Conservation (phyloP, 371 early-diverging fungal genomes). For the Syncephalis fuscata region DNA sequence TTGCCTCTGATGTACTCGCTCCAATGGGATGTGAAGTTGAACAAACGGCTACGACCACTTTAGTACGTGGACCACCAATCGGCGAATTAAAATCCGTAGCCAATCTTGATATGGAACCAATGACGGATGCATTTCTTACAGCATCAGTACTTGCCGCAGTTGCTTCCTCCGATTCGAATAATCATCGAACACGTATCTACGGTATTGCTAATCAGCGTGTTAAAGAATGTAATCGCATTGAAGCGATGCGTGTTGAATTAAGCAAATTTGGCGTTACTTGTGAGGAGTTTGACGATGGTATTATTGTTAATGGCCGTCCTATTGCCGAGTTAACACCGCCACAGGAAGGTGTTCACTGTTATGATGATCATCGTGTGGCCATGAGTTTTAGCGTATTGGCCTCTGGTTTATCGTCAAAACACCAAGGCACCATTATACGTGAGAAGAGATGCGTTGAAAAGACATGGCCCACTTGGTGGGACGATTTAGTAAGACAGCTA, state of each 20-base stretch:
- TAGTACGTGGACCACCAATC: slow-evolving; percentile 74
- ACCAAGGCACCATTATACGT: slow-evolving; percentile 52
- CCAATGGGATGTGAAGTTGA: slow-evolving; percentile 83
- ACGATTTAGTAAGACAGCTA: slow-evolving; percentile 60
- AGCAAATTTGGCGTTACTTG: slow-evolving; percentile 75
- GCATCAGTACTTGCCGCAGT: slow-evolving; percentile 88
- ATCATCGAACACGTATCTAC: slow-evolving; percentile 58
- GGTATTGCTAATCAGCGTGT: slow-evolving; percentile 97
- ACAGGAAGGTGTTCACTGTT: slow-evolving; percentile 65
- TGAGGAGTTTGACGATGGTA: slow-evolving; percentile 78
- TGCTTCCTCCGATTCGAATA: slow-evolving; percentile 22
- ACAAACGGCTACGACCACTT: slow-evolving; percentile 75
- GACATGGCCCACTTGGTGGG: slow-evolving; percentile 98
- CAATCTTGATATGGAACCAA: slow-evolving; percentile 88
- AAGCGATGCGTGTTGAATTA: slow-evolving; percentile 88
- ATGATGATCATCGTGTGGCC: slow-evolving; percentile 95
- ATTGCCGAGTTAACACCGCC: slow-evolving; percentile 33
- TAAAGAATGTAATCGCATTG: slow-evolving; percentile 95
- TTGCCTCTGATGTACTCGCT: slow-evolving; percentile 80
- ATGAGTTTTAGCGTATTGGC: slow-evolving; percentile 89
- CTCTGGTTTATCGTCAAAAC: slow-evolving; percentile 58
- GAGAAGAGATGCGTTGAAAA: slow-evolving; percentile 95
- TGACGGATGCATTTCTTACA: slow-evolving; percentile 97
- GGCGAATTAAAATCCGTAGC: slow-evolving; percentile 56
- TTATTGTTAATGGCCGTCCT: slow-evolving; percentile 62